A percentile compares a stretch with the other conserved stretches of the same genome.
Conservation (phyloP, 495 filamentous ascomycete species). For the Podospora pseudopauciseta region DNA sequence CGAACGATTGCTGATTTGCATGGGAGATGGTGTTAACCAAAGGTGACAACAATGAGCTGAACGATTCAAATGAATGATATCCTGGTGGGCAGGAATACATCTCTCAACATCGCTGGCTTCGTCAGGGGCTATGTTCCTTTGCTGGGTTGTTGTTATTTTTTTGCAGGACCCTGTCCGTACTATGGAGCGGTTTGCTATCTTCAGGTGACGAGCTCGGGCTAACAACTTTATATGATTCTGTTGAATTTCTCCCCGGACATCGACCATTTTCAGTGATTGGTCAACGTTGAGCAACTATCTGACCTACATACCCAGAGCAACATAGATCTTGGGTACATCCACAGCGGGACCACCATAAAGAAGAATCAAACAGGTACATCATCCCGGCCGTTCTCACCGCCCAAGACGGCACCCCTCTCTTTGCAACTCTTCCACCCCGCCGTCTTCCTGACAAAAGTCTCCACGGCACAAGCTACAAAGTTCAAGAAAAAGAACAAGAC, state of each 20-base stretch:
- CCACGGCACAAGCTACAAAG: background rate
- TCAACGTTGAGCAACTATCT: background rate
- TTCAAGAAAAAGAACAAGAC: background rate
- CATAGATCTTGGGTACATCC: slow-evolving; percentile 2
- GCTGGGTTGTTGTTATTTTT: background rate
- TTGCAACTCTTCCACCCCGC: background rate
- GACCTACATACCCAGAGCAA: background rate
- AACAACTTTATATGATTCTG: background rate
- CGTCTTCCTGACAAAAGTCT: background rate
- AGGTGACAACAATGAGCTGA: background rate
- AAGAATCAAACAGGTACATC: background rate
- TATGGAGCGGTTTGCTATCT: background rate
- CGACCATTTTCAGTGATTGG: background rate
- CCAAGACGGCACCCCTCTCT: background rate
- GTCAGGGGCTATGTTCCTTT: background rate
- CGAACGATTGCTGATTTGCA: background rate
- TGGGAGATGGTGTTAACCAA: background rate
- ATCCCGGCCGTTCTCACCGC: background rate
- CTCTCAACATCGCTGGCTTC: background rate
- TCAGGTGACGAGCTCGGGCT: background rate
- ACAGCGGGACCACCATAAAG: background rate
- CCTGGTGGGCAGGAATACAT: background rate
- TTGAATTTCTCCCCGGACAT: background rate
- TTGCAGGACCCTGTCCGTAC: background rate
- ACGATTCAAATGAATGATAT: background rate